These are phyloP conservation scores for Pseudoscleropodium purum DNA, from an alignment of 225 moss, liverwort and hornwort genomes.

Conservation along the genomic window DNA sequence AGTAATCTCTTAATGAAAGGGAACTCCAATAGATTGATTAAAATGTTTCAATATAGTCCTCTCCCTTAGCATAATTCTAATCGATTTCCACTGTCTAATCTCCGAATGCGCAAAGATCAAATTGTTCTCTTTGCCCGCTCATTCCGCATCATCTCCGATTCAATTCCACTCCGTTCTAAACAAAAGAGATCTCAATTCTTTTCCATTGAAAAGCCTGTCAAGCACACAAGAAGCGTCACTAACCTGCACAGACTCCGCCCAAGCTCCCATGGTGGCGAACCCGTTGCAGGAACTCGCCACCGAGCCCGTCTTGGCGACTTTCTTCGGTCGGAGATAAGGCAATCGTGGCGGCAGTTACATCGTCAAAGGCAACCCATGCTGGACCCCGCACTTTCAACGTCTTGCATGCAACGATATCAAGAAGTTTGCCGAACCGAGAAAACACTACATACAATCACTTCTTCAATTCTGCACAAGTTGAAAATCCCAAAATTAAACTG, in stretches of 20 bases:
- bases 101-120: not conserved
- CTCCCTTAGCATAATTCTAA: not conserved
- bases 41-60: not conserved
- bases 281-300: not conserved
- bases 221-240: not conserved
- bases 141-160: not conserved
- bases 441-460: constrained; percentile 82
- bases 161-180: not conserved
- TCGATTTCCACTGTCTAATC: not conserved
- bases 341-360: constrained; percentile 49
- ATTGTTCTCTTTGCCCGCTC: not conserved
- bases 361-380: constrained; percentile 91
- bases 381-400: constrained; percentile 76
- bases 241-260: constrained; percentile 44
- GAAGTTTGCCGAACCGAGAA: constrained; percentile 76
- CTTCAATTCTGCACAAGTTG: constrained; percentile 60
- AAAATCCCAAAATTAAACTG: not conserved
- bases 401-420: constrained; percentile 74
- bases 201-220: not conserved
- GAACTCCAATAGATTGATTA: not conserved
- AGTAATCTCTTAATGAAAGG: not conserved
- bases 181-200: not conserved
- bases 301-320: not conserved
- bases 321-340: not conserved
- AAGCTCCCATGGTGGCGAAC: constrained; percentile 27